These are phyloP conservation scores for Hexamita inflata DNA, from an alignment of 208 protist species.

Conservation along the genomic window DNA sequence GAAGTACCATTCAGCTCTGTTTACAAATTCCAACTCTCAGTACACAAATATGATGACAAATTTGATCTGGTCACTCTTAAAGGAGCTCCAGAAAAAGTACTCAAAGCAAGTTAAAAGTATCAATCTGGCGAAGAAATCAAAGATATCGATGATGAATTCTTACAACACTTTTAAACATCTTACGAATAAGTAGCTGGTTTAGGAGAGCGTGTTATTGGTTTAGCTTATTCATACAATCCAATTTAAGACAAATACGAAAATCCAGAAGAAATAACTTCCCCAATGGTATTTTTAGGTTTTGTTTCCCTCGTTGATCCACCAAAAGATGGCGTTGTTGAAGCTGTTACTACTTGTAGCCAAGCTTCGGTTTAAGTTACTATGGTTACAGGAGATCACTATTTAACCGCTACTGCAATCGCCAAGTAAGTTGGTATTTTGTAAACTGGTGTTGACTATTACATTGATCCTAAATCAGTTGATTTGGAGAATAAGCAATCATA, in stretches of 20 bases:
- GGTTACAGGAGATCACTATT: slow-evolving; percentile 73
- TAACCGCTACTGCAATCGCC: slow-evolving; percentile 66
- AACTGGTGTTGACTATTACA: background rate
- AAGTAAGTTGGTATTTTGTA: slow-evolving; percentile 55
- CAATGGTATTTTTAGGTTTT: slow-evolving; percentile 60
- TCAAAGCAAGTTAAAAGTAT: slow-evolving; percentile 29
- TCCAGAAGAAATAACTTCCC: background rate
- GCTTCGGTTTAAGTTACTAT: slow-evolving; percentile 72
- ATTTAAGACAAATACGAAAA: background rate
- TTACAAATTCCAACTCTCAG: slow-evolving; percentile 2
- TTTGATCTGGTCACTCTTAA: slow-evolving; percentile 32
- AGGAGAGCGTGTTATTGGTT: background rate
- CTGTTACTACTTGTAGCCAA: slow-evolving; percentile 53
- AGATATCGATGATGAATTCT: background rate
- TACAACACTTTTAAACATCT: background rate
- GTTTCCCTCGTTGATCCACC: slow-evolving; percentile 66
- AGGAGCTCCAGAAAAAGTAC: slow-evolving; percentile 45
- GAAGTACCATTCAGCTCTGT: slow-evolving; percentile 14
- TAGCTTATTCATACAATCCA: background rate
- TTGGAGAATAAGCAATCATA: slow-evolving; percentile 27
- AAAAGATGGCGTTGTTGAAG: slow-evolving; percentile 52
- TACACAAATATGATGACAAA: background rate
- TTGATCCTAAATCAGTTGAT: slow-evolving; percentile 30
- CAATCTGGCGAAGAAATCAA: background rate
- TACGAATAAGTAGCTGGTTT: background rate